Conservation (phyloP, 805 yeast genomes). For the Isabelozyma pseudorhagii region DNA sequence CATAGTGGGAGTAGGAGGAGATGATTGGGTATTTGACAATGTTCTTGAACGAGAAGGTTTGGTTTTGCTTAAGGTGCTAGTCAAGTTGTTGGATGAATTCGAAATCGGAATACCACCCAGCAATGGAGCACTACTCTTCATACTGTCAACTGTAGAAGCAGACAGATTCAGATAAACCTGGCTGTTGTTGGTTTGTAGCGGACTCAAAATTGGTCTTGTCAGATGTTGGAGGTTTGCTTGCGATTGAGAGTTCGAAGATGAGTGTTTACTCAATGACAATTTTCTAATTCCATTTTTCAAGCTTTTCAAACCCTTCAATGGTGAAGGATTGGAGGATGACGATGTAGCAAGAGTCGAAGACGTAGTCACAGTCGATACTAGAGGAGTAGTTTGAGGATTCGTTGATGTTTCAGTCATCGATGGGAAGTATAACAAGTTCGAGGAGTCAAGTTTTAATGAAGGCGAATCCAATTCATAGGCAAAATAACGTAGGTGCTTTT, state of each 20-base stretch:
- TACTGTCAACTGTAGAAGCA: constrained; percentile 1
- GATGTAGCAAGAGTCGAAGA: neutral
- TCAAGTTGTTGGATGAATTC: neutral
- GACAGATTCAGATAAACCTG: constrained; percentile 1
- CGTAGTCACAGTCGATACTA: neutral
- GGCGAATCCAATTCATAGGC: constrained; percentile 25
- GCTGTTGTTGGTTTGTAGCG: constrained; percentile 6
- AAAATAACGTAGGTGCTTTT: neutral
- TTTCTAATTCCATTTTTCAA: constrained; percentile 38
- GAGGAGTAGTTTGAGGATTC: constrained; percentile 2
- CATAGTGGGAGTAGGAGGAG: constrained; percentile 33
- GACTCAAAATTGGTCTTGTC: constrained; percentile 10
- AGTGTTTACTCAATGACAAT: constrained; percentile 21
- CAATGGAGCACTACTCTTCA: neutral
- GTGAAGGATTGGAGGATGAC: constrained; percentile 16
- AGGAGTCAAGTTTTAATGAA: constrained; percentile 5
- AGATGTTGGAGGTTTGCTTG: constrained; percentile 9
- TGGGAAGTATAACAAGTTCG: neutral
- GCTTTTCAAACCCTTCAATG: constrained; percentile 34
- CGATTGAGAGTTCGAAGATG: constrained; percentile 4
- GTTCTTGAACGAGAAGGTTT: constrained; percentile 15
- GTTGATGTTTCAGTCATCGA: constrained; percentile 1
- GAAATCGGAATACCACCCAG: neutral
- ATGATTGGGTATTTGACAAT: constrained; percentile 11
- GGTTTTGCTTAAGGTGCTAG: neutral